Conservation (phyloP, 495 filamentous ascomycete genomes). For the Chaetomidium leptoderma region DNA sequence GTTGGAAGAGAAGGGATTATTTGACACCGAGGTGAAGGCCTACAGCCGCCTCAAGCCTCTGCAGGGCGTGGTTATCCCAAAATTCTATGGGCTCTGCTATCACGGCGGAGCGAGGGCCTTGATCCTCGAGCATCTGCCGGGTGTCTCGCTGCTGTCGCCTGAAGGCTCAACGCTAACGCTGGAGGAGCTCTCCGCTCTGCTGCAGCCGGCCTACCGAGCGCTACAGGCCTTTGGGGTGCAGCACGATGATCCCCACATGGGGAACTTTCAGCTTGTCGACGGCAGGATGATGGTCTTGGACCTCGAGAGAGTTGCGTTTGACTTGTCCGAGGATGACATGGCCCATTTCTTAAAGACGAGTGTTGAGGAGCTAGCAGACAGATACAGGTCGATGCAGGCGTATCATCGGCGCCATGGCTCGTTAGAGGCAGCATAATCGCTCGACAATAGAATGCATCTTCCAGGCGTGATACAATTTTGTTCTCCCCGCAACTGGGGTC, state of each 20-base stretch:
- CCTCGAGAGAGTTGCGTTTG: slow-evolving; percentile 8
- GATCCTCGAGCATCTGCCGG: slow-evolving; percentile 8
- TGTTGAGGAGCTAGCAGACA: neutral
- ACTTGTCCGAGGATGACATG: slow-evolving; percentile 2
- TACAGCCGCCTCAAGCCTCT: neutral
- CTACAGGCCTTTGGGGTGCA: slow-evolving; percentile 15
- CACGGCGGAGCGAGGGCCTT: slow-evolving; percentile 10
- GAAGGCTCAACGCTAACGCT: slow-evolving; percentile 11
- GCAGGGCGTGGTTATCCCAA: slow-evolving; percentile 14
- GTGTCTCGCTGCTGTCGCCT: slow-evolving; percentile 7
- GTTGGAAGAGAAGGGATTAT: neutral
- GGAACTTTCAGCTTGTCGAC: slow-evolving; percentile 13
- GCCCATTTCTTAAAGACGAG: neutral
- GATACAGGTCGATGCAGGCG: neutral
- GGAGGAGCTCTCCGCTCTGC: slow-evolving; percentile 12
- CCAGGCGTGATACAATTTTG: too few relatives aligned
- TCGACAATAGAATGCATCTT: too few relatives aligned
- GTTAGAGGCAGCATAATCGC: slow-evolving; percentile 4
- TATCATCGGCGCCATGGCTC: neutral
- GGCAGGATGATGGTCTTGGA: slow-evolving; percentile 11
- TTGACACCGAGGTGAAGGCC: slow-evolving; percentile 6
- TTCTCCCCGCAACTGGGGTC: too few relatives aligned
- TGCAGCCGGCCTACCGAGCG: slow-evolving; percentile 15
- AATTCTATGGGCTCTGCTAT: neutral
- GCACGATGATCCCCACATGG: slow-evolving; percentile 9